Conservation (phyloP, 2,329 filamentous ascomycete species). For the Arthroderma sp. region DNA sequence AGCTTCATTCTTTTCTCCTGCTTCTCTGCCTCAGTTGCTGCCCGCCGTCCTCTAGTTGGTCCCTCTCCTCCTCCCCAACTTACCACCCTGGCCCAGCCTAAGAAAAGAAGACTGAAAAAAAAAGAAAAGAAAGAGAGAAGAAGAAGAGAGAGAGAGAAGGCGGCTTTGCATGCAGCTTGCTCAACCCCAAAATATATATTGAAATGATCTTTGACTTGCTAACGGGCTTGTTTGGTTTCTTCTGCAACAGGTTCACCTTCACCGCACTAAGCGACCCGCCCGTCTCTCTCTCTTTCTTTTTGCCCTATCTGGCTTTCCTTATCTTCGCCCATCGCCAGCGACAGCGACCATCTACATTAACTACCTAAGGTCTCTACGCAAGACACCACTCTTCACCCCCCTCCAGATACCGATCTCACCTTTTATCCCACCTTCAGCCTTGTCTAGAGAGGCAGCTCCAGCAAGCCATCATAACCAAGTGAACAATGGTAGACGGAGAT, state of each 20-base stretch:
- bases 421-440: background rate
- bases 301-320: background rate
- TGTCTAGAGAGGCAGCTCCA: background rate
- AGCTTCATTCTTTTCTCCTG: slow-evolving; percentile 2
- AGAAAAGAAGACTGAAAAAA: background rate
- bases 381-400: too few relatives aligned
- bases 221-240: too few relatives aligned
- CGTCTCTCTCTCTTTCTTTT: background rate
- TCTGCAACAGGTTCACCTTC: too few relatives aligned
- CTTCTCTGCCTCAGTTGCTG: slow-evolving; percentile 4
- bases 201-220: too few relatives aligned
- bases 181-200: too few relatives aligned
- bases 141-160: too few relatives aligned
- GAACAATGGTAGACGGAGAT: slow-evolving; percentile 93
- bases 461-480: slow-evolving; percentile 9
- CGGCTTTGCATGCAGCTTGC: too few relatives aligned
- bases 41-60: slow-evolving; percentile 7
- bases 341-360: too few relatives aligned
- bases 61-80: slow-evolving; percentile 6
- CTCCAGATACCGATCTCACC: background rate
- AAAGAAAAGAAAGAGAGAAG: background rate
- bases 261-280: background rate
- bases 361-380: too few relatives aligned
- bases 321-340: too few relatives aligned
- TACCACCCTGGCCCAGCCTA: background rate